Base-by-base conservation (phyloP, 2,329 filamentous ascomycete species). In the Akanthomyces dipterigenus region DNA sequence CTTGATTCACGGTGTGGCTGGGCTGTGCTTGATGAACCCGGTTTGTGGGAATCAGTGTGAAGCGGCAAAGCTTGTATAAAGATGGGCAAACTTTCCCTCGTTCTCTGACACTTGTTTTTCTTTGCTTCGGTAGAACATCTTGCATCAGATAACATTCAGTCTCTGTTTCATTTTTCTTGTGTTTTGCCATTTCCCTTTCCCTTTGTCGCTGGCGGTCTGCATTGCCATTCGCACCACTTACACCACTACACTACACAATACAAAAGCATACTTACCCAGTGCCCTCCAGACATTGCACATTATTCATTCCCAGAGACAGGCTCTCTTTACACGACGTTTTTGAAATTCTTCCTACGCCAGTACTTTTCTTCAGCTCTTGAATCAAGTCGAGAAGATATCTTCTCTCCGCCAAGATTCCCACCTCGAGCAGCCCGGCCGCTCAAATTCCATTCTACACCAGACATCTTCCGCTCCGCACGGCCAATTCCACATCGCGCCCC, bases 381-480 rank as follows among this genome's bases (percentile, higher is more conserved):
- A 40, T 54, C 61, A 36, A 31, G 40, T 40, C 38, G 55, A 56
- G 50, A 59, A 45, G 24, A 5, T 40, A 16, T 40, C 40, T 7
- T 42, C 31, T 31, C 56, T 63, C 54, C 63, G 64, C 18, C 71
- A 75, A 68, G 55, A 75, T 76, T 75, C 51, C 67, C 65, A 69
- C 70, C 65, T 69, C 70, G 59, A 24, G 65, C 46, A 64, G 71
- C 63, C 67, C 68, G 59, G 54, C 68, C 64, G 66, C 72, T 64
- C 62, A 63, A 43, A 69, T 75, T 72, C 69, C 77, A 66, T 67
- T 77, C 70, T 73, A 78, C 71, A 69, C 76, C 67, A 73, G 74
- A 66, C 72, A 75, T 67, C 63, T 77, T 68, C 70, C 77, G 66
- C 64, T 76, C 67, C 76, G 72, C 62, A 80, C 78, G 60, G 72